phyloP scores from a whole-genome alignment of 1,284 basidiomycete genomes.

The Malassezia globosa region DNA sequence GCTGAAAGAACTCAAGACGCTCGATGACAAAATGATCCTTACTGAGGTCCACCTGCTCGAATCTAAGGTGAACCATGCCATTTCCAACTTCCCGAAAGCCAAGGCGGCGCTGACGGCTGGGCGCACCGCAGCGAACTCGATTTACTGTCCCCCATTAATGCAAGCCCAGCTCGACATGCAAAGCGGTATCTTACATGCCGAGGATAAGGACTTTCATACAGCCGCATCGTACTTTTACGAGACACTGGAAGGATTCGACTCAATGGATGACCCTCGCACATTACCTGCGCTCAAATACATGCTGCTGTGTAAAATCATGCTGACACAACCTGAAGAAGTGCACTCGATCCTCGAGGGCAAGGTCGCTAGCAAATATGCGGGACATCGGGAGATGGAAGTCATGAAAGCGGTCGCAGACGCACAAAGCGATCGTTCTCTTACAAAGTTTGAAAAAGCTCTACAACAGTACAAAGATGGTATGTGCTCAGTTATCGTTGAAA shows the following conservation, averaged over 20 bases:
- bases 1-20: constrained; percentile 74
- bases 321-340: constrained; percentile 86
- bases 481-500: too few relatives aligned
- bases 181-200: constrained; percentile 80
- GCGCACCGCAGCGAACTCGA: constrained; percentile 85
- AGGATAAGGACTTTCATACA: constrained; percentile 95
- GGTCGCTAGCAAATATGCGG: constrained; percentile 71
- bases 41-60: constrained; percentile 93
- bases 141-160: constrained; percentile 88
- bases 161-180: constrained; percentile 89
- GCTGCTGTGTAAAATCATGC: constrained; percentile 95
- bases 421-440: constrained; percentile 78
- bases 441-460: constrained; percentile 76
- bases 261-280: constrained; percentile 53
- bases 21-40: constrained; percentile 96
- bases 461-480: constrained; percentile 74
- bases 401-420: constrained; percentile 89
- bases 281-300: constrained; percentile 91
- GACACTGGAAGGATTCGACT: constrained; percentile 78
- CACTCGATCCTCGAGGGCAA: constrained; percentile 74
- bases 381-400: constrained; percentile 65
- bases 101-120: constrained; percentile 87
- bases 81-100: constrained; percentile 84
- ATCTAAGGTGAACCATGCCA: constrained; percentile 75
- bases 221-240: constrained; percentile 96